Evolutionary conservation across 495 filamentous ascomycete genomes (phyloP).

Genomic region (Oidiodendron maius): DNA sequence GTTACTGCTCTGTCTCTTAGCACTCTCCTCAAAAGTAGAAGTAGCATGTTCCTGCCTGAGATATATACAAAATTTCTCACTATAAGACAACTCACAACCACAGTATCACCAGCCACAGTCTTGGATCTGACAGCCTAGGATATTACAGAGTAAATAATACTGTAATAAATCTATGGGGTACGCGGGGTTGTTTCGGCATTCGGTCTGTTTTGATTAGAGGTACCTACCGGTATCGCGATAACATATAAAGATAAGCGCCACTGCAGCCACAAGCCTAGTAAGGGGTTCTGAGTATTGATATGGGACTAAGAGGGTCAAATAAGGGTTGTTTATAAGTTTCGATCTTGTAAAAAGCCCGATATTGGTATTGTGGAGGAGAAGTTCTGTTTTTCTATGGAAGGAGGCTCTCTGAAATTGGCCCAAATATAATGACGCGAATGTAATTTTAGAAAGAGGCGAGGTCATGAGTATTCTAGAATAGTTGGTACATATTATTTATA

Average conservation of each 20-base stretch:
- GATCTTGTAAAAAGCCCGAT: constrained; percentile 4
- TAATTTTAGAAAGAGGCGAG: constrained; percentile 6
- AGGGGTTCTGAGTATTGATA: constrained; percentile 1
- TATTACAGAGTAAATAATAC: constrained; percentile 8
- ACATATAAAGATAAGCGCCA: constrained; percentile 9
- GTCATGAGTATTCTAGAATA: constrained; percentile 3
- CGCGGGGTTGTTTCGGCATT: constrained; percentile 8
- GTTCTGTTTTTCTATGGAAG: constrained; percentile 5
- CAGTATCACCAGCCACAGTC: constrained; percentile 1
- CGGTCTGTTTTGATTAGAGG: constrained; percentile 10
- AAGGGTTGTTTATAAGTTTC: constrained; percentile 5
- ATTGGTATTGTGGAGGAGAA: constrained; percentile 1
- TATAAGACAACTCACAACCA: constrained; percentile 8
- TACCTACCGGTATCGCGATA: constrained; percentile 1
- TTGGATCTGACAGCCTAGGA: constrained; percentile 6
- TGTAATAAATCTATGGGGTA: constrained; percentile 10
- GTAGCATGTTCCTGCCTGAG: too few relatives aligned
- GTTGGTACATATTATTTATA: constrained; percentile 6
- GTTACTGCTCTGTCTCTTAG: too few relatives aligned
- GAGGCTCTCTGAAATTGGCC: constrained; percentile 6
- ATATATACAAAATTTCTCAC: too few relatives aligned
- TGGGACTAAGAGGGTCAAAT: background rate
- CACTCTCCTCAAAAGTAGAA: too few relatives aligned
- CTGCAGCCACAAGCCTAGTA: constrained; percentile 7
- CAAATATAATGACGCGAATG: constrained; percentile 7